Conservation (phyloP, 495 filamentous ascomycete genomes). For the Xylaria scruposa region DNA sequence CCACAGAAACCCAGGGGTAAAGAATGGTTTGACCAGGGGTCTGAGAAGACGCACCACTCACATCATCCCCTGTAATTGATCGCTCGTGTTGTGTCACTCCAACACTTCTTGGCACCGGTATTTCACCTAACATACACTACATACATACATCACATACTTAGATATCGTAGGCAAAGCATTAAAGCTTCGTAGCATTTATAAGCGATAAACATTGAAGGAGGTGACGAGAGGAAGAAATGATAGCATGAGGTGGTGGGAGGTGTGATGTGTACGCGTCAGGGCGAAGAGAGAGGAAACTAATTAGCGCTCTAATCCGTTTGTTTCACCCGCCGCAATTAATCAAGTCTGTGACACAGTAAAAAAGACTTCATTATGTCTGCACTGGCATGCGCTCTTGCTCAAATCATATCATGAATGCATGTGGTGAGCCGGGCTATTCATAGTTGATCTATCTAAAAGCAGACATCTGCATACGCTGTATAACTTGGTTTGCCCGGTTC, state of each 20-base stretch:
- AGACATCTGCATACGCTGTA: background rate
- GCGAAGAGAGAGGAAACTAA: background rate
- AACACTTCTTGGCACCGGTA: conserved; percentile 12
- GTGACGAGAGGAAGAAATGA: background rate
- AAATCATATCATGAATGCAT: background rate
- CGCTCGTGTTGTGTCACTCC: conserved; percentile 13
- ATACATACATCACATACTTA: background rate
- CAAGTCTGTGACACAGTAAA: background rate
- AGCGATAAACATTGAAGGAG: background rate
- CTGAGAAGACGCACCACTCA: background rate
- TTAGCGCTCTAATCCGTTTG: conserved; percentile 1
- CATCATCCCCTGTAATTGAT: conserved; percentile 16
- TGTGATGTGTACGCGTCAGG: background rate
- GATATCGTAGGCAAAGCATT: no score
- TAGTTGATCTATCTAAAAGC: background rate
- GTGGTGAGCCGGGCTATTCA: background rate
- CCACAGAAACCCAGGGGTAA: conserved; percentile 13
- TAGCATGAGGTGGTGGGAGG: background rate
- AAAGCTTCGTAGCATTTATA: background rate
- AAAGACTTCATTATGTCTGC: background rate
- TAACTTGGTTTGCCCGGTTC: background rate
- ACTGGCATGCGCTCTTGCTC: background rate
- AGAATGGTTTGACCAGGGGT: conserved; percentile 14
- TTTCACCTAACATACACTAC: background rate
- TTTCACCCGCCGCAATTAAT: background rate